These are phyloP conservation scores for Pseudonitzschia delicatissima DNA, from an alignment of 108 stramenopile species.

Conservation along the genomic window DNA sequence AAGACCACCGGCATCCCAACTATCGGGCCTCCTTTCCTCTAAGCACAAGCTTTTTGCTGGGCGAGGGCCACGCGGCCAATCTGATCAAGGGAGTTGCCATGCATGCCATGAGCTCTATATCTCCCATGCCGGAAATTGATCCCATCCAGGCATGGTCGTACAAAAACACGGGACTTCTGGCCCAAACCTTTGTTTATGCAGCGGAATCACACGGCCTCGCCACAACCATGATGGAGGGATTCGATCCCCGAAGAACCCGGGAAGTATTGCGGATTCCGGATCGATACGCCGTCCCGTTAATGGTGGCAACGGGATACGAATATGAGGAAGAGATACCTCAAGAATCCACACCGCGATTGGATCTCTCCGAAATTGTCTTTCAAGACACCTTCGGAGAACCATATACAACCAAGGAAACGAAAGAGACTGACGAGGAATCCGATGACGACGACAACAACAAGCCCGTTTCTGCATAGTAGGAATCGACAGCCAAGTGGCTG, in stretches of 20 bases:
- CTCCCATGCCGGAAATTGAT: constrained; percentile 76
- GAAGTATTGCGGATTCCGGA: constrained; percentile 70
- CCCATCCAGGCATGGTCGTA: constrained; percentile 71
- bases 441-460: neutral
- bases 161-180: constrained; percentile 65
- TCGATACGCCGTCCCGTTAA: constrained; percentile 67
- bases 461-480: neutral
- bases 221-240: constrained; percentile 83
- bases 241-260: constrained; percentile 55
- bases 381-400: constrained; percentile 59
- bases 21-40: constrained; percentile 66
- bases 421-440: neutral
- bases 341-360: constrained; percentile 39
- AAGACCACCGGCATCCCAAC: constrained; percentile 46
- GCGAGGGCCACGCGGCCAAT: constrained; percentile 68
- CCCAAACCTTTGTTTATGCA: constrained; percentile 46
- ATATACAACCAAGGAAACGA: neutral
- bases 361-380: constrained; percentile 74
- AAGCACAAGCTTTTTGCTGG: constrained; percentile 66
- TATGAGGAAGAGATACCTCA: constrained; percentile 24
- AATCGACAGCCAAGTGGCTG: neutral
- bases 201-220: constrained; percentile 65
- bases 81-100: constrained; percentile 59
- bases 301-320: constrained; percentile 72
- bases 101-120: constrained; percentile 40